phyloP scores from a whole-genome alignment of 345 rosid species.

The Eucalyptus regnans region DNA sequence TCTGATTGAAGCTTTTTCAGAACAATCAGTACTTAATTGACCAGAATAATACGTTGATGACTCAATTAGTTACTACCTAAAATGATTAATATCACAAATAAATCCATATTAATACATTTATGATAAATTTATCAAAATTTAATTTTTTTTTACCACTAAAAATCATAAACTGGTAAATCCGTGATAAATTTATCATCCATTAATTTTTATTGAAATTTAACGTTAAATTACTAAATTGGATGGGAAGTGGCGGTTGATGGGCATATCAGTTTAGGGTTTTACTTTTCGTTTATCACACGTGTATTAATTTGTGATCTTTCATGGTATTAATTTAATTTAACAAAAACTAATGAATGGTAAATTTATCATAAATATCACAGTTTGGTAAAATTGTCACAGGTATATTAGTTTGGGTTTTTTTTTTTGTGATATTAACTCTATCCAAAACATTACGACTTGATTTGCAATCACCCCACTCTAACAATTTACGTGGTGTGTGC shows the following conservation, averaged over 20 bases:
- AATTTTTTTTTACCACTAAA: too few species aligned
- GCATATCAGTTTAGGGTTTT: fast-evolving
- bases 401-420: too few species aligned
- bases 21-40: neutral
- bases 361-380: too few species aligned
- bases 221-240: too few species aligned
- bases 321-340: too few species aligned
- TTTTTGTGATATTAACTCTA: fast-evolving
- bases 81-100: neutral
- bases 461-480: neutral
- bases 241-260: fast-evolving
- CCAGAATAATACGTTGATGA: neutral
- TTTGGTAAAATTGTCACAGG: fast-evolving
- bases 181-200: too few species aligned
- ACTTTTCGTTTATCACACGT: fast-evolving
- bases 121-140: fast-evolving
- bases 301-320: too few species aligned
- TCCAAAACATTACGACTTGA: neutral
- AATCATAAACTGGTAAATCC: fast-evolving
- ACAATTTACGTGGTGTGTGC: neutral
- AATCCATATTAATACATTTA: too few species aligned
- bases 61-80: neutral
- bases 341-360: too few species aligned
- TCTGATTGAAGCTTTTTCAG: neutral
- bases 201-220: fast-evolving